Conservation (phyloP, 768 basidiomycete genomes). For the Boletus subparvulus region DNA sequence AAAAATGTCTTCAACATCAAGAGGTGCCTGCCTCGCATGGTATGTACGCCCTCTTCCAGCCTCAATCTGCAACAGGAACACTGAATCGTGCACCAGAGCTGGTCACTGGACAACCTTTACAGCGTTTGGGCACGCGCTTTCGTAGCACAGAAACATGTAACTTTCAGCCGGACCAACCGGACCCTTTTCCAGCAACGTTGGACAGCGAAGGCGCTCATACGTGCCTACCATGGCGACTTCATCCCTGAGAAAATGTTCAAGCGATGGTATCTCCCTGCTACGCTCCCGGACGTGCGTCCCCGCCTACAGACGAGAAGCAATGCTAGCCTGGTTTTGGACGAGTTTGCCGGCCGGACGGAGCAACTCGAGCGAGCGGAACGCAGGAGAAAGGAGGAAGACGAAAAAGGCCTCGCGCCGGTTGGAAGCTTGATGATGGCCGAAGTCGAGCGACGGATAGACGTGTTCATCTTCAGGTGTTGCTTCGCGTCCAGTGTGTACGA, state of each 20-base stretch:
- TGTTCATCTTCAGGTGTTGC: slow-evolving; percentile 86
- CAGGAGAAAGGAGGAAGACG: slow-evolving; percentile 51
- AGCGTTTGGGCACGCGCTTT: slow-evolving; percentile 81
- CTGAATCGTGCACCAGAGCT: slow-evolving; percentile 57
- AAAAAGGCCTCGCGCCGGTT: slow-evolving; percentile 78
- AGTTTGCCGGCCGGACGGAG: slow-evolving; percentile 57
- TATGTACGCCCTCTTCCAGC: slow-evolving; percentile 36
- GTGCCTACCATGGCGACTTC: slow-evolving; percentile 94
- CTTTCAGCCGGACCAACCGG: slow-evolving; percentile 54
- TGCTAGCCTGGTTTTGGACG: slow-evolving; percentile 46
- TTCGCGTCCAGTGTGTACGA: slow-evolving; percentile 88
- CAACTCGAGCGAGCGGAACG: slow-evolving; percentile 42
- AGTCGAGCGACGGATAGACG: slow-evolving; percentile 92
- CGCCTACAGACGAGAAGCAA: slow-evolving; percentile 37
- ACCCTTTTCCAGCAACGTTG: slow-evolving; percentile 92
- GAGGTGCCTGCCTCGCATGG: slow-evolving; percentile 76
- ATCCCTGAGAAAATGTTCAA: slow-evolving; percentile 93
- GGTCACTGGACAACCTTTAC: slow-evolving; percentile 85
- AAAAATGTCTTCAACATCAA: slow-evolving; percentile 43
- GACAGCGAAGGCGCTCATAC: slow-evolving; percentile 79
- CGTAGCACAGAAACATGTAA: slow-evolving; percentile 42
- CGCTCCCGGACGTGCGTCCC: slow-evolving; percentile 82
- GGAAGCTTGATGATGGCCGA: slow-evolving; percentile 94
- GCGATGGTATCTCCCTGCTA: slow-evolving; percentile 88
- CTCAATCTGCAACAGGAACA: neutral